These are phyloP conservation scores for Saccharomycopsis javanensis DNA, from an alignment of 805 yeast species.

Conservation along the genomic window DNA sequence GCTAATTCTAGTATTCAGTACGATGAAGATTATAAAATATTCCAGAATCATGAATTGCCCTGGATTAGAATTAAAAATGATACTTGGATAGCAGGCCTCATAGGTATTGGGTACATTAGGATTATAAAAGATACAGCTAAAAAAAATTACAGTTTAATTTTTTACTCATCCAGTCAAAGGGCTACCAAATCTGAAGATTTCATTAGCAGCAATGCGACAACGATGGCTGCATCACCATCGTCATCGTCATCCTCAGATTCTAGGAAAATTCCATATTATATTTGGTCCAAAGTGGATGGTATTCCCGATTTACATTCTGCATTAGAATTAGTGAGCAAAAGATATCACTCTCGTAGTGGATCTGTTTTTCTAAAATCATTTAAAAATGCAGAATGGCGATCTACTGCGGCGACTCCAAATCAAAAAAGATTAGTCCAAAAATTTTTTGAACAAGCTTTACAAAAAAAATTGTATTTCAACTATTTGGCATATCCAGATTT, in stretches of 20 bases:
- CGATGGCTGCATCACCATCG: background rate
- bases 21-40: background rate
- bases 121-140: background rate
- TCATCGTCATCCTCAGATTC: background rate
- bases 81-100: background rate
- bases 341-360: background rate
- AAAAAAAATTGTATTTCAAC: background rate
- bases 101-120: background rate
- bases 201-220: background rate
- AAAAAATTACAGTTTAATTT: background rate
- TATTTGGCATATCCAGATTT: background rate
- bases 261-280: background rate
- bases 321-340: background rate
- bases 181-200: background rate
- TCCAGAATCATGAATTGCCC: background rate
- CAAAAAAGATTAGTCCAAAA: background rate
- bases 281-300: background rate
- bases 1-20: background rate
- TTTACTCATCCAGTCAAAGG: background rate
- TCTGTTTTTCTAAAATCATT: background rate
- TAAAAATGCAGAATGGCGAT: conserved; percentile 2
- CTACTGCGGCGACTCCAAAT: background rate
- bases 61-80: background rate
- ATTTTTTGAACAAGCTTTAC: background rate
- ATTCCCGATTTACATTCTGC: background rate